Base-by-base conservation (phyloP, 495 filamentous ascomycete genomes). In the Neurospora sp. region DNA sequence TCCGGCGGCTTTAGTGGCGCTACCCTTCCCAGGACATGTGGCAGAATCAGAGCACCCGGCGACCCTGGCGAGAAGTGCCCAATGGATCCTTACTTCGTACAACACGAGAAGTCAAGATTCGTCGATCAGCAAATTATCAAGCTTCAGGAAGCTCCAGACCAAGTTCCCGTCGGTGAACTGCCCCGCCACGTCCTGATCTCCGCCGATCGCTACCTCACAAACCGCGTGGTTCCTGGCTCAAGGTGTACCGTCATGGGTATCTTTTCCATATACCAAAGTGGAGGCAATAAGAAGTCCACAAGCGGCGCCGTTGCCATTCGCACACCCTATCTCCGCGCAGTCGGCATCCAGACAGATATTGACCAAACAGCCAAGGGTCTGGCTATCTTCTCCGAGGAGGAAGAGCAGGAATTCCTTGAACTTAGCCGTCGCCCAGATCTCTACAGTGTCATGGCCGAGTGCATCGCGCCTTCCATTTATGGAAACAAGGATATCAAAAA, bases 61-160 rank as follows among this genome's bases (percentile, higher is more conserved):
- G 89, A 91, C 70, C 85, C 88, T 4, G 82, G 83, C 9, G 84
- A 89, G 27, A 88, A 90, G 73, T 99, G 96, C 78, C 94, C 95
- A 1, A 84, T 98, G 75, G 96, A 99, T 78, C 96, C 96, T 7
- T 99, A 97, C 79, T 94, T 95, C 74, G 91, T 99, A 40, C 86
- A 95, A 9, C 96, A 99, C 80, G 96, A 98, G 81, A 94, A 92
- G 78, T 96, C 92, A 73, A 89, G 91, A 74, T 99, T 99, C 80
- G 94, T 98, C 78, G 96, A 99, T 78, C 96, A 98, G 77, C 96
- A 99, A 79, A 93, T 98, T 65, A 90, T 99, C 76, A 99, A 99
- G 82, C 89, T 99, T 9, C 96, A 99, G 80, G 96, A 99, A 82
- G 96, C 96, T 14, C 96, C 96, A 7, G 96, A 99, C 79, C 94